Percentiles rank a stretch among this genome's conserved stretches.
Conservation (phyloP, 2,329 filamentous ascomycete genomes). For the Fusarium pseudonygamai region DNA sequence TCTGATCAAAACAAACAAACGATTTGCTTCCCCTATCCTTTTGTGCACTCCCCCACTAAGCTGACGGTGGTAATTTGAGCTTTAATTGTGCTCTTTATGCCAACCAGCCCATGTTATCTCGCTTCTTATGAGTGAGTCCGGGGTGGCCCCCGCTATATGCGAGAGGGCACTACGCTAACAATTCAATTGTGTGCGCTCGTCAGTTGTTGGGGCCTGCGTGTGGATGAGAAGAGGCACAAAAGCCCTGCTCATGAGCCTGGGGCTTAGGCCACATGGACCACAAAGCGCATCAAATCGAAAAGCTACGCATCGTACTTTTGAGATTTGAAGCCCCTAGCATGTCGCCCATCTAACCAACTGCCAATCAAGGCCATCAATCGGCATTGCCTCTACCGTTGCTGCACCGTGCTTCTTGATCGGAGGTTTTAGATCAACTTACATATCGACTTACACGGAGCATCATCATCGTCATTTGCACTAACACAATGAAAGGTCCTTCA, state of each 20-base stretch:
- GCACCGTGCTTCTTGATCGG: constrained; percentile 38
- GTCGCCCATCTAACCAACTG: constrained; percentile 7
- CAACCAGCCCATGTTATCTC: constrained; percentile 44
- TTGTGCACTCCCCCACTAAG: constrained; percentile 41
- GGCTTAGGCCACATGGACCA: constrained; percentile 1
- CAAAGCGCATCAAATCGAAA: constrained; percentile 35
- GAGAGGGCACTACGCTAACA: constrained; percentile 25
- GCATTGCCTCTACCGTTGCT: constrained; percentile 31
- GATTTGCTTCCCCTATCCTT: constrained; percentile 29
- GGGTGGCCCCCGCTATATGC: constrained; percentile 38
- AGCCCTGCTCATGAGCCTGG: constrained; percentile 22
- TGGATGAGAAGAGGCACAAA: constrained; percentile 13
- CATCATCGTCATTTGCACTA: constrained; percentile 6
- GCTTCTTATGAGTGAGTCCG: constrained; percentile 45
- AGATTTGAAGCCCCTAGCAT: constrained; percentile 25
- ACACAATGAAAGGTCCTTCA: background rate
- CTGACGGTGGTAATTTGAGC: constrained; percentile 41
- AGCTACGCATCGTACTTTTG: constrained; percentile 24
- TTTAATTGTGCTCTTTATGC: constrained; percentile 46
- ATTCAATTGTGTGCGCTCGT: constrained; percentile 20
- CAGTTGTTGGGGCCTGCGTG: constrained; percentile 13
- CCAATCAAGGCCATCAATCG: constrained; percentile 36
- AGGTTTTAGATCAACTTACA: constrained; percentile 7
- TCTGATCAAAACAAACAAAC: constrained; percentile 47
- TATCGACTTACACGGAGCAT: constrained; percentile 36